A percentile compares a stretch with the other conserved stretches of the same genome.
phyloP scores from a whole-genome alignment of 306 rosid species.

The Betula pendula region DNA sequence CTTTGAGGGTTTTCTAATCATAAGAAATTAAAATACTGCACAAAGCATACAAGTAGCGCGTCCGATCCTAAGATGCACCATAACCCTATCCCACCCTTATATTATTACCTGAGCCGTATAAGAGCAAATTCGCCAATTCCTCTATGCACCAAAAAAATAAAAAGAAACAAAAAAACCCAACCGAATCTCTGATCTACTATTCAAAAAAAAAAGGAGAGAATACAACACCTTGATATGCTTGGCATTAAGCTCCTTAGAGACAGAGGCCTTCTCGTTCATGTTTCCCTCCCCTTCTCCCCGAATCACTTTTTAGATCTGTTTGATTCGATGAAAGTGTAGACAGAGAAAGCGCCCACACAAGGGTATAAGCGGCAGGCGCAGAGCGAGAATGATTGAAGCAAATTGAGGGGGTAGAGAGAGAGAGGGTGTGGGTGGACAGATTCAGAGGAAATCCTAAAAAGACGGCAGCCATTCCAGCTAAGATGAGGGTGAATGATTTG shows the following conservation, averaged over 20 bases:
- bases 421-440: neutral
- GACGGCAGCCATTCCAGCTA: neutral
- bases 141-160: too few relatives aligned
- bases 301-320: neutral
- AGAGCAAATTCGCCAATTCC: too few relatives aligned
- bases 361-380: neutral
- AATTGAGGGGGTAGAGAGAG: neutral
- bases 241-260: constrained; percentile 85
- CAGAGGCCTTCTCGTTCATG: constrained; percentile 77
- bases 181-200: too few relatives aligned
- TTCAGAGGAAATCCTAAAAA: neutral
- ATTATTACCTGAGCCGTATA: too few relatives aligned
- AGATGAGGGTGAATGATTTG: neutral
- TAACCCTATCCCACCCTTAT: too few relatives aligned
- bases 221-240: constrained; percentile 61
- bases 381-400: neutral
- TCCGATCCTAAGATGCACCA: too few relatives aligned
- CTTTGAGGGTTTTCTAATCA: neutral
- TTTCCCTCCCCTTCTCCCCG: constrained; percentile 32
- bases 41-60: too few relatives aligned
- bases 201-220: neutral
- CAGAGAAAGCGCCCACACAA: neutral
- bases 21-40: too few relatives aligned
- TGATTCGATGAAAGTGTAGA: neutral
- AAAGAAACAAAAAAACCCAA: neutral